Percentiles rank a stretch among this genome's conserved stretches.
phyloP scores from a whole-genome alignment of 306 rosid genomes.

The Cucumis sativus region DNA sequence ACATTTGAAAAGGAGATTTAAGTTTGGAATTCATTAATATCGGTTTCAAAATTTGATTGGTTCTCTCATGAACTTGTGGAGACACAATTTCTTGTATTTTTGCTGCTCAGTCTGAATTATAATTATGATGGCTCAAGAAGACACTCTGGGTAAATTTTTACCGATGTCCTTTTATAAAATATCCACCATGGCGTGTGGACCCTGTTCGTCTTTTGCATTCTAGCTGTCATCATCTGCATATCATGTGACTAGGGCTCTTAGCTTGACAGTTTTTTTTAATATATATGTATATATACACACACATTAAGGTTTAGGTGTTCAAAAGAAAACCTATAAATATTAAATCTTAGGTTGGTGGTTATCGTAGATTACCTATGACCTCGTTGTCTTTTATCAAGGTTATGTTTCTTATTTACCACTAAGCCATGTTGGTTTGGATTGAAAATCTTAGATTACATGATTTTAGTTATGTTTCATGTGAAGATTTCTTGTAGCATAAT shows the following conservation, averaged over 20 bases:
- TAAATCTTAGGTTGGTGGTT: too few relatives aligned
- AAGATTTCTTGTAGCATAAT: not conserved
- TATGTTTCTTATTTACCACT: too few relatives aligned
- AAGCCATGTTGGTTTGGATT: not conserved
- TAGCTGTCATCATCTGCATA: not conserved
- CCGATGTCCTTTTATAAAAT: not conserved
- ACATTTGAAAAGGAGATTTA: not conserved
- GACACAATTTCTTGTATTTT: not conserved
- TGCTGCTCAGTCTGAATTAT: not conserved
- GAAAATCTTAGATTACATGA: not conserved
- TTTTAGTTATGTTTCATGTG: not conserved
- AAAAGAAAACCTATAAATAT: too few relatives aligned
- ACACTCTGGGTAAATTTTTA: not conserved
- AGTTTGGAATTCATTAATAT: not conserved
- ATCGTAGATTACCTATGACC: too few relatives aligned
- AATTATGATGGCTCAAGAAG: not conserved
- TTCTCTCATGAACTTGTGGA: not conserved
- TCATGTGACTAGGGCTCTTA: not conserved
- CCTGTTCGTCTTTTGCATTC: not conserved
- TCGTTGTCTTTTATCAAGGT: too few relatives aligned
- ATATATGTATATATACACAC: too few relatives aligned
- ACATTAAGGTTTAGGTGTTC: too few relatives aligned
- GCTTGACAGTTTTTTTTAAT: too few relatives aligned
- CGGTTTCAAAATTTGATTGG: not conserved
- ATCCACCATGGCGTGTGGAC: not conserved